A percentile compares a stretch with the other conserved stretches of the same genome.
Evolutionary conservation across 495 filamentous ascomycete species (phyloP).

Genomic region (Letharia lupina): DNA sequence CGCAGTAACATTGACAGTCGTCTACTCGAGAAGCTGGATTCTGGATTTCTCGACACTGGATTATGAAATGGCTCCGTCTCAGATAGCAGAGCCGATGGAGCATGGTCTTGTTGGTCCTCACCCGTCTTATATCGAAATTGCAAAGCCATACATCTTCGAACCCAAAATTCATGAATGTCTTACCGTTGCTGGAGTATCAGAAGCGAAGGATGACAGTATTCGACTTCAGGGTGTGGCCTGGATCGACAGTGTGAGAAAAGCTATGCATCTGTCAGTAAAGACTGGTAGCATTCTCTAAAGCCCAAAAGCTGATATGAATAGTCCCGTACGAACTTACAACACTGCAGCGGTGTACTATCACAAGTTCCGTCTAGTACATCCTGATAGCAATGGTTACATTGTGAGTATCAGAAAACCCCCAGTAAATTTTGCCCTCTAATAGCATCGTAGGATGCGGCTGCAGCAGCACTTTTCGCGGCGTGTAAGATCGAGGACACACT

Average conservation of each 20-base stretch:
- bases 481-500: conserved; percentile 98
- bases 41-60: not conserved
- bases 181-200: conserved; percentile 44
- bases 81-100: conserved; percentile 12
- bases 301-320: conserved; percentile 27
- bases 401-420: conserved; percentile 8
- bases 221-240: conserved; percentile 70
- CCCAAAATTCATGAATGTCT: conserved; percentile 52
- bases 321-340: conserved; percentile 74
- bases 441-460: conserved; percentile 60
- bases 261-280: conserved; percentile 57
- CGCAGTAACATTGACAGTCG: no score
- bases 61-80: conserved; percentile 21
- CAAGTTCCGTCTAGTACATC: conserved; percentile 73
- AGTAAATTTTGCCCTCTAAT: conserved; percentile 21
- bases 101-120: conserved; percentile 47
- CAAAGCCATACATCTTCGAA: conserved; percentile 60
- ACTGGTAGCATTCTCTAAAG: conserved; percentile 4
- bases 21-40: not conserved
- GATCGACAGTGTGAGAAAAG: conserved; percentile 69
- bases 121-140: conserved; percentile 63
- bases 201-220: conserved; percentile 57
- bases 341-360: conserved; percentile 83
- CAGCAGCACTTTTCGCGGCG: conserved; percentile 79
- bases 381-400: conserved; percentile 47